These are phyloP conservation scores for Mycena rebaudengoi DNA, from an alignment of 768 basidiomycete species.

Conservation along the genomic window DNA sequence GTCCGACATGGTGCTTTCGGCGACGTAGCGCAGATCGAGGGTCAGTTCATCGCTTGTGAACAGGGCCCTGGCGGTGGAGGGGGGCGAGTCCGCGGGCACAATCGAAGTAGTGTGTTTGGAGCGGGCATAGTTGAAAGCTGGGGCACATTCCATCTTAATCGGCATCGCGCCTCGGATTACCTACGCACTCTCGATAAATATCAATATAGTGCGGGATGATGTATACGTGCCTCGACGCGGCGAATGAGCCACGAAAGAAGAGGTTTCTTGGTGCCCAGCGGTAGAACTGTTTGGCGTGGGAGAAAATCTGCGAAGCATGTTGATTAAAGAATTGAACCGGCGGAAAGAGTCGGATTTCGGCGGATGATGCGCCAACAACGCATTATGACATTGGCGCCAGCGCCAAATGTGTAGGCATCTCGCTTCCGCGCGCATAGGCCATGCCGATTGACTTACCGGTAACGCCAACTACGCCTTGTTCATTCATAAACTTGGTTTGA, in stretches of 20 bases:
- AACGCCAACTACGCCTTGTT: conserved; percentile 84
- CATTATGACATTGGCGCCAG: no score
- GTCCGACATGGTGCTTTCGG: conserved; percentile 58
- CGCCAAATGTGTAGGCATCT: no score
- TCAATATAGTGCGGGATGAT: background rate
- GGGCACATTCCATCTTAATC: conserved; percentile 88
- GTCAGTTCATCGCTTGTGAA: conserved; percentile 67
- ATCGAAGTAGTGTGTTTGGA: conserved; percentile 72
- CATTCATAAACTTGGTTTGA: conserved; percentile 92
- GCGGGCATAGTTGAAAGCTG: conserved; percentile 95
- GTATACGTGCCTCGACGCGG: conserved; percentile 66
- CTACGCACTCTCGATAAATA: conserved; percentile 38
- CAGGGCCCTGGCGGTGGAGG: conserved; percentile 58
- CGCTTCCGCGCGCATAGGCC: background rate
- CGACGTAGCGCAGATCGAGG: conserved; percentile 82
- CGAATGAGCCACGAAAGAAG: conserved; percentile 87
- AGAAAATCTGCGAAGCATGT: conserved; percentile 67
- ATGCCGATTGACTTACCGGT: conserved; percentile 60
- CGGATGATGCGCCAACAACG: no score
- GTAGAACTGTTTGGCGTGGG: conserved; percentile 63
- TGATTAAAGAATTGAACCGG: conserved; percentile 16
- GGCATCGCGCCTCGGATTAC: conserved; percentile 87
- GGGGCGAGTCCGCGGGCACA: conserved; percentile 41
- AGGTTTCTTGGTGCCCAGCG: conserved; percentile 55
- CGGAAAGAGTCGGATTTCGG: no score